Conservation (phyloP, 176 grass and related monocot genomes). For the Avena atlantica region DNA sequence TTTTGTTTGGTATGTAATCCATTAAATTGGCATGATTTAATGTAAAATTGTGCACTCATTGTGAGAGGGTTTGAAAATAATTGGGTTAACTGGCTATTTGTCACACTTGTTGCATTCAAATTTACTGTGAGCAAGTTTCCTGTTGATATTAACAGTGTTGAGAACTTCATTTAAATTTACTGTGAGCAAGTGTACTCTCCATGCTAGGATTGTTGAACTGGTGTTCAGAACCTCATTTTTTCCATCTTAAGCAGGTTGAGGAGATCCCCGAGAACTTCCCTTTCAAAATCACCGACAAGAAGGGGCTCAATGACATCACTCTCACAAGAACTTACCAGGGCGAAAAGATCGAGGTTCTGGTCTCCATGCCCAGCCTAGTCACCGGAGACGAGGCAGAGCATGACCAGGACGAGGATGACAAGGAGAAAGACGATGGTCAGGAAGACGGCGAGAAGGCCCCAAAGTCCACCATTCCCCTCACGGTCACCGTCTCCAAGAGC, state of each 20-base stretch:
- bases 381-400: constrained; percentile 79
- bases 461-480: constrained; percentile 73
- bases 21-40: not conserved
- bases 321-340: constrained; percentile 74
- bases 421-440: constrained; percentile 33
- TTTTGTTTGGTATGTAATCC: not conserved
- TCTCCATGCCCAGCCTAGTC: constrained; percentile 88
- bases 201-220: not conserved
- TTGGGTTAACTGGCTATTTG: not conserved
- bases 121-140: no score
- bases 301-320: constrained; percentile 58
- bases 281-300: constrained; percentile 76
- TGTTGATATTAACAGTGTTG: no score
- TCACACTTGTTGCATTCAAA: not conserved
- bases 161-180: not conserved
- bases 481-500: constrained; percentile 64
- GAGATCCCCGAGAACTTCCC: constrained; percentile 76
- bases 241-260: constrained; percentile 55
- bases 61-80: not conserved
- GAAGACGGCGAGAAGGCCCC: constrained; percentile 42
- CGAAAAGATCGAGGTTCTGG: constrained; percentile 71
- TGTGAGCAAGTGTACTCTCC: not conserved
- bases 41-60: not conserved
- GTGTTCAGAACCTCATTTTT: constrained; percentile 13
- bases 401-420: constrained; percentile 25